phyloP scores from a whole-genome alignment of 2,329 filamentous ascomycete genomes.

The Pseudofabraea citricarpa region DNA sequence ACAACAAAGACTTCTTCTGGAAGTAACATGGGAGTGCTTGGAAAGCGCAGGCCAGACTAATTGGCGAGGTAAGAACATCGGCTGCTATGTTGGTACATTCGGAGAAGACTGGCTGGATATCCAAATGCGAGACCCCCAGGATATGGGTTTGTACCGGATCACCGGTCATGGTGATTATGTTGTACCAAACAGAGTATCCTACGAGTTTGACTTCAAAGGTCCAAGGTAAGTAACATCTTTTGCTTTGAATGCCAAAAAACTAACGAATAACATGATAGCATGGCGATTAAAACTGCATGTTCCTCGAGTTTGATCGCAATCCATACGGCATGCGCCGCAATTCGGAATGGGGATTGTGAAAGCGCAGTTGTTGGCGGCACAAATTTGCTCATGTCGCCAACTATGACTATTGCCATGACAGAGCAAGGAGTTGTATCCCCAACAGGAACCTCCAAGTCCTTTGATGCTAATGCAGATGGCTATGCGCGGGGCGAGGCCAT shows the following conservation, averaged over 20 bases:
- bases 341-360: no score
- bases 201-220: slow-evolving; percentile 28
- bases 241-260: no score
- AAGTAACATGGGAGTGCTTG: slow-evolving; percentile 13
- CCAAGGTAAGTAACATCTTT: no score
- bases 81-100: neutral
- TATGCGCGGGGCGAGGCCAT: slow-evolving; percentile 60
- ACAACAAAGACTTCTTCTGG: slow-evolving; percentile 16
- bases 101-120: neutral
- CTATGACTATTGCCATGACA: no score
- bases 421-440: no score
- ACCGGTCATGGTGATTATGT: neutral
- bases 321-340: no score
- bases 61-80: neutral
- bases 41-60: slow-evolving; percentile 10
- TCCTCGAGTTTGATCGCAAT: no score
- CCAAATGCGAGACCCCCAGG: neutral
- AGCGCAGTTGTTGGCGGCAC: no score
- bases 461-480: slow-evolving; percentile 53
- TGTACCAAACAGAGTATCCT: slow-evolving; percentile 23
- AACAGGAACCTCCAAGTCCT: slow-evolving; percentile 28
- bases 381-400: no score
- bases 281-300: no score
- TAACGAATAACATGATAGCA: no score
- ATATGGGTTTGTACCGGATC: neutral